Evolutionary conservation across 192 early-diverging fungal genomes (phyloP), one percentile per base, ranked within the genome.

Genomic region (Coemansia sp.): DNA sequence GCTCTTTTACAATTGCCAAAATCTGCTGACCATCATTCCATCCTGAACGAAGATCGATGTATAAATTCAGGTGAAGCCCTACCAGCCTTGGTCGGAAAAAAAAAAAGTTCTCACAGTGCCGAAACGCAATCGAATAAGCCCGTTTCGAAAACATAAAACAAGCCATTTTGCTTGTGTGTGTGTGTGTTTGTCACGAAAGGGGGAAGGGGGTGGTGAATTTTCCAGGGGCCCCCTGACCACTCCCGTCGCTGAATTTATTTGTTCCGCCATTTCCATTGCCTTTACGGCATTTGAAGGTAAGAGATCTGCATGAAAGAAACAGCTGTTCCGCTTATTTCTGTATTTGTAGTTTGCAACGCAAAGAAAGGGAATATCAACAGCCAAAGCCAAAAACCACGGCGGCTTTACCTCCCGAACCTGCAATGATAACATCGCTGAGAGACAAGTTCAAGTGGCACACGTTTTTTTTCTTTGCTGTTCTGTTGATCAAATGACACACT

Each of bases 101-200:
- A 50, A 50, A 50, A 50, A 50, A 5, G 48, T 50, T 50, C 48
- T 50, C 48, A 50, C 48, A 50, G 22, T 50, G 22, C 22, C 48
- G 7, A 50, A 10, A 50, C 7, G 5, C 48, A 25, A 25, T 2
- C 19, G 22, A 50, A 50, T 50, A 50, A 50, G 22, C 9, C 19
- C 2, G 48, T 13, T 9, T 2, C 4, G 17, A 46, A 46, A n/a
- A 46, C 0, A 1, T 19, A 46, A 46, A 46, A 15, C 7, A 45
- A 13, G 41, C 13, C 41, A 13, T 2, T 43, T 4, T 49, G 3
- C 46, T 49, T 49, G 10, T 22, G 19, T 22, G 71, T 73, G 71
- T 63, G 62, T 73, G 11, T 22, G 65, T 73, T 67, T 73, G 71
- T 73, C 64, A 73, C 71, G 71, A 73, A 67, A 74, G 71, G 71